A percentile compares a stretch with the other conserved stretches of the same genome.
These are phyloP conservation scores for Leptoxyphium fumago DNA, from an alignment of 2,329 filamentous ascomycete species.

Conservation along the genomic window DNA sequence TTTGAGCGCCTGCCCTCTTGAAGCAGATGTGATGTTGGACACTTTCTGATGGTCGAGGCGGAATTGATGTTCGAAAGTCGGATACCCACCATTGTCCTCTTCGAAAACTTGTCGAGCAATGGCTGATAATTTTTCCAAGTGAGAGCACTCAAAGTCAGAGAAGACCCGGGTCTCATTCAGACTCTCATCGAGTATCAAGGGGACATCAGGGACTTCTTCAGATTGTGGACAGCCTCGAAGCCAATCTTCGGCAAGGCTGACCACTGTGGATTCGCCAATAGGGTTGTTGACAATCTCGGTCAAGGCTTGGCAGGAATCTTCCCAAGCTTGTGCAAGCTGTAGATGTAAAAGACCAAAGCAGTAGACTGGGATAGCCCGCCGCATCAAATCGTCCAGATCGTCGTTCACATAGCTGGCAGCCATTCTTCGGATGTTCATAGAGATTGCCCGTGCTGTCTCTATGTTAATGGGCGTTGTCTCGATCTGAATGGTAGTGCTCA, in stretches of 20 bases:
- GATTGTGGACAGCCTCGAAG: slow-evolving; percentile 32
- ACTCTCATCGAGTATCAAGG: slow-evolving; percentile 7
- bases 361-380: slow-evolving; percentile 61
- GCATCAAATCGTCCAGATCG: slow-evolving; percentile 48
- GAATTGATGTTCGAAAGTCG: slow-evolving; percentile 8
- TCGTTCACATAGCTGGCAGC: slow-evolving; percentile 47
- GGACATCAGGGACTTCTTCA: slow-evolving; percentile 10
- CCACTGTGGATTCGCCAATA: slow-evolving; percentile 57
- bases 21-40: slow-evolving; percentile 7
- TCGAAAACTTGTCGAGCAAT: slow-evolving; percentile 38
- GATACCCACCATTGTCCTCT: slow-evolving; percentile 27
- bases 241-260: slow-evolving; percentile 65
- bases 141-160: slow-evolving; percentile 76
- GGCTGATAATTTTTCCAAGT: slow-evolving; percentile 46
- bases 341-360: slow-evolving; percentile 83
- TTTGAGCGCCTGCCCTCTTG: slow-evolving; percentile 61
- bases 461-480: slow-evolving; percentile 68
- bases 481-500: slow-evolving; percentile 57
- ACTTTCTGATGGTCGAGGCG: slow-evolving; percentile 4
- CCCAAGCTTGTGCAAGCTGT: slow-evolving; percentile 73
- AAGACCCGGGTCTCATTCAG: slow-evolving; percentile 23
- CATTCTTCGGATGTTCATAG: slow-evolving; percentile 75
- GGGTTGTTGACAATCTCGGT: slow-evolving; percentile 59
- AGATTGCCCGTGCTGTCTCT: slow-evolving; percentile 59
- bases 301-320: slow-evolving; percentile 62